These are phyloP conservation scores for Talaromyces atroroseus DNA, from an alignment of 2,329 filamentous ascomycete species.

Conservation along the genomic window DNA sequence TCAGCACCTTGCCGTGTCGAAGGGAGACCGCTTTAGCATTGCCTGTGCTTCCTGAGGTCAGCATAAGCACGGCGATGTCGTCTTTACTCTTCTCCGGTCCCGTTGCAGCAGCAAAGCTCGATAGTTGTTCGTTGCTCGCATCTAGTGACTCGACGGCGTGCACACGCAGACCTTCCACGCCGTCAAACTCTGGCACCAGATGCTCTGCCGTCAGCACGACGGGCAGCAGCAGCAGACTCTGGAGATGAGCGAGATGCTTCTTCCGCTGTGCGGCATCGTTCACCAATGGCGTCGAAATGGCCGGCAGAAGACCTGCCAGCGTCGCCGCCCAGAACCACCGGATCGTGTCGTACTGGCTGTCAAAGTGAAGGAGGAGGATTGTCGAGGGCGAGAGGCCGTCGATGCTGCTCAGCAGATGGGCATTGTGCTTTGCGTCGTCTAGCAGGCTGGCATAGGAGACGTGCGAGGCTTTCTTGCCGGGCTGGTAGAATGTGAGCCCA, in stretches of 20 bases:
- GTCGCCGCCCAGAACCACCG: constrained; percentile 40
- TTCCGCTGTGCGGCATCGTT: constrained; percentile 23
- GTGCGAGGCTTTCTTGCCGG: background rate
- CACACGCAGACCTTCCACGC: constrained; percentile 11
- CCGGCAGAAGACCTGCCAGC: constrained; percentile 33
- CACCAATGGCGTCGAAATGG: constrained; percentile 31
- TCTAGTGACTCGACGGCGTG: constrained; percentile 11
- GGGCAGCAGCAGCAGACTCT: constrained; percentile 21
- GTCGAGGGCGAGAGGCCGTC: background rate
- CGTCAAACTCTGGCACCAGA: constrained; percentile 13
- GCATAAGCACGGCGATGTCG: constrained; percentile 39
- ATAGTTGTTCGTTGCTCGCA: background rate
- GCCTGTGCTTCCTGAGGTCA: constrained; percentile 51
- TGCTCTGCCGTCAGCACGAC: constrained; percentile 19
- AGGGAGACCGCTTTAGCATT: constrained; percentile 48
- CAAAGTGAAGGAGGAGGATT: constrained; percentile 25
- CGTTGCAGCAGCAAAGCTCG: background rate
- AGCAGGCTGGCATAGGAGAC: background rate
- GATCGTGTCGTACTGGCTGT: constrained; percentile 33
- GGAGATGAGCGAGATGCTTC: constrained; percentile 27
- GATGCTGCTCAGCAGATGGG: background rate
- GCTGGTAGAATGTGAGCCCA: constrained; percentile 5
- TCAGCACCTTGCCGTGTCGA: constrained; percentile 39
- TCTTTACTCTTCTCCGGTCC: background rate
- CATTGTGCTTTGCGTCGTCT: background rate